Percentiles rank a stretch among this genome's conserved stretches.
phyloP scores from a whole-genome alignment of 768 basidiomycete species.

The Coprinellus micaceus region DNA sequence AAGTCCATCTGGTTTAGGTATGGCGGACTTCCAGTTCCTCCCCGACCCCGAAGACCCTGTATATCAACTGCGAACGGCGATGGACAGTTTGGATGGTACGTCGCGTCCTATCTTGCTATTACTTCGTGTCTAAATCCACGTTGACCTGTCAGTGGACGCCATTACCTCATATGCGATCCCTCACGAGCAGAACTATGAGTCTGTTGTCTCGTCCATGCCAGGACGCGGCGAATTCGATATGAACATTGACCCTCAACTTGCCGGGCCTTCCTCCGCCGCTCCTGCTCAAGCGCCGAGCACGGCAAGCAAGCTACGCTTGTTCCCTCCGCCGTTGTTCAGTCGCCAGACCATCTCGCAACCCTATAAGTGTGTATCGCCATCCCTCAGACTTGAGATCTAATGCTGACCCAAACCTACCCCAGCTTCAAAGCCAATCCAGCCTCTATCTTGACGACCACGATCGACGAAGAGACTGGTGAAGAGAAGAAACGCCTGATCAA shows the following conservation, averaged over 20 bases:
- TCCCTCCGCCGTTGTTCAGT: constrained; percentile 89
- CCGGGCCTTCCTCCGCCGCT: not conserved
- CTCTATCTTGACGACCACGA: constrained; percentile 61
- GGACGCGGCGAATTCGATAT: constrained; percentile 14
- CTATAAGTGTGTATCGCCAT: constrained; percentile 58
- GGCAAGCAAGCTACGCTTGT: constrained; percentile 68
- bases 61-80: constrained; percentile 61
- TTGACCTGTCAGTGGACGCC: constrained; percentile 53
- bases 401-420: not conserved
- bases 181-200: constrained; percentile 64
- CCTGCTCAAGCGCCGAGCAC: constrained; percentile 27
- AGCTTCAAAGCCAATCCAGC: constrained; percentile 80
- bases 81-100: constrained; percentile 82
- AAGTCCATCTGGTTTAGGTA: constrained; percentile 47
- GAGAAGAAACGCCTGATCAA: constrained; percentile 84
- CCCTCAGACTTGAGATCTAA: not conserved
- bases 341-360: constrained; percentile 74
- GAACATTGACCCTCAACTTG: constrained; percentile 49
- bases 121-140: not conserved
- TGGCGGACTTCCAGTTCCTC: constrained; percentile 91
- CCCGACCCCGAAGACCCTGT: constrained; percentile 72
- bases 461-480: constrained; percentile 75
- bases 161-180: constrained; percentile 70
- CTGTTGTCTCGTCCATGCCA: constrained; percentile 24
- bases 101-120: not conserved